Conservation (phyloP, 306 rosid species). For the Corylus americana region DNA sequence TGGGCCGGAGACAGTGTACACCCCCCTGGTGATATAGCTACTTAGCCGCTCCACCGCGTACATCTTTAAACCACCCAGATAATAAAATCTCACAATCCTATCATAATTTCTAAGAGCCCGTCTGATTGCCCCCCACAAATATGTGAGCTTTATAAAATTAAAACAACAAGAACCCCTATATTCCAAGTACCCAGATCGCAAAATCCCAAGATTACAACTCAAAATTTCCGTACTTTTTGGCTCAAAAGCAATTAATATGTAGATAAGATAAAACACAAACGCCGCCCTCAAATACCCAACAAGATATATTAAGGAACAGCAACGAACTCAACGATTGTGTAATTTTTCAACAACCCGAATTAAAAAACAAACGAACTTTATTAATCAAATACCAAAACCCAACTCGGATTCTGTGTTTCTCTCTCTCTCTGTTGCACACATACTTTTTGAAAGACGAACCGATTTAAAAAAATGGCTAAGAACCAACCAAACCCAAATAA, state of each 20-base stretch:
- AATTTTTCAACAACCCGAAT: neutral
- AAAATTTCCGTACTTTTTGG: neutral
- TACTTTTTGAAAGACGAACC: neutral
- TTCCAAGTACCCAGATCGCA: slow-evolving; percentile 22
- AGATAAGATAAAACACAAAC: neutral
- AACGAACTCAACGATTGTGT: neutral
- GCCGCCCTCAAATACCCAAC: neutral
- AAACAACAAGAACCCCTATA: slow-evolving; percentile 5
- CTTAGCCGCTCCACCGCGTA: slow-evolving; percentile 83
- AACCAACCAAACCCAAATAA: neutral
- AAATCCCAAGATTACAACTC: slow-evolving; percentile 12
- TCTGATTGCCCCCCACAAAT: slow-evolving; percentile 24
- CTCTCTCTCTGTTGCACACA: neutral
- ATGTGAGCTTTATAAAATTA: slow-evolving; percentile 1
- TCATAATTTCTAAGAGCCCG: slow-evolving; percentile 12
- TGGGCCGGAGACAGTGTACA: slow-evolving; percentile 73
- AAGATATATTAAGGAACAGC: neutral
- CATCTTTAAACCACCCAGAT: slow-evolving; percentile 50
- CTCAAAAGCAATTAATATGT: neutral
- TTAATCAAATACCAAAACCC: slow-evolving; percentile 3
- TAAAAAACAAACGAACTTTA: slow-evolving; percentile 3
- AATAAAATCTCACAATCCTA: slow-evolving; percentile 19
- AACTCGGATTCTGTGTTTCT: neutral
- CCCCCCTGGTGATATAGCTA: slow-evolving; percentile 67
- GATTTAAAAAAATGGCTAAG: neutral